A percentile compares a stretch with the other conserved stretches of the same genome.
Conservation (phyloP, 2,329 filamentous ascomycete species). For the Orbilia oligospora region DNA sequence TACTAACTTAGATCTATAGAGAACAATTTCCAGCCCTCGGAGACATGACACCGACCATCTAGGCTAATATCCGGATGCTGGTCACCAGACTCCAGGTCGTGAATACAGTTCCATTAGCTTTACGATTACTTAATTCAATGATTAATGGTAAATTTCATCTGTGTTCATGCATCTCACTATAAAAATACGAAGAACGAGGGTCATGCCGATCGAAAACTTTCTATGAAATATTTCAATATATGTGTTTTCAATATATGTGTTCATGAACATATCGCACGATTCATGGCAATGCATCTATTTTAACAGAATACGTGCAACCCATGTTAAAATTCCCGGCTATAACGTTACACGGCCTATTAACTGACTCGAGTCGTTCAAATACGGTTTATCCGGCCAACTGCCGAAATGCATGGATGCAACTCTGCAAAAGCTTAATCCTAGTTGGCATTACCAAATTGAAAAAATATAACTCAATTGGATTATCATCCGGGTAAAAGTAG, state of each 20-base stretch:
- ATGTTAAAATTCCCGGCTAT: conserved; percentile 17
- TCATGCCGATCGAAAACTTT: conserved; percentile 7
- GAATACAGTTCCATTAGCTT: conserved; percentile 10
- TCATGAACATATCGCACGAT: not conserved
- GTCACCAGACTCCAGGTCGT: not conserved
- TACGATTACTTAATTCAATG: not conserved
- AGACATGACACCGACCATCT: conserved; percentile 7
- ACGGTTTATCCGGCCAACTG: conserved; percentile 35
- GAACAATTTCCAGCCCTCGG: conserved; percentile 2
- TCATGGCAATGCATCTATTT: conserved; percentile 18
- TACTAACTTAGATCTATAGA: not conserved
- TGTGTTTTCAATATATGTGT: not conserved
- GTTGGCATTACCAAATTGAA: not conserved
- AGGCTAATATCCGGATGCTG: conserved; percentile 14
- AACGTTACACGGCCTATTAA: conserved; percentile 13
- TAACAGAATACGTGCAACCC: conserved; percentile 21
- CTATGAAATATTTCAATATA: conserved; percentile 9
- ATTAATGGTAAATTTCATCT: not conserved
- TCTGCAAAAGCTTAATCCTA: conserved; percentile 17
- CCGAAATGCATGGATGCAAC: conserved; percentile 19
- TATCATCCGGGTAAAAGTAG: conserved; percentile 8
- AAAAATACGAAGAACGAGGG: conserved; percentile 12
- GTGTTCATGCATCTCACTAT: not conserved
- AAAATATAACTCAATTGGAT: conserved; percentile 22
- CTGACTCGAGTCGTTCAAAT: conserved; percentile 30